A percentile compares a stretch with the other conserved stretches of the same genome.
phyloP scores from a whole-genome alignment of 2,329 filamentous ascomycete species.

The Ascochyta viciae-villosae region DNA sequence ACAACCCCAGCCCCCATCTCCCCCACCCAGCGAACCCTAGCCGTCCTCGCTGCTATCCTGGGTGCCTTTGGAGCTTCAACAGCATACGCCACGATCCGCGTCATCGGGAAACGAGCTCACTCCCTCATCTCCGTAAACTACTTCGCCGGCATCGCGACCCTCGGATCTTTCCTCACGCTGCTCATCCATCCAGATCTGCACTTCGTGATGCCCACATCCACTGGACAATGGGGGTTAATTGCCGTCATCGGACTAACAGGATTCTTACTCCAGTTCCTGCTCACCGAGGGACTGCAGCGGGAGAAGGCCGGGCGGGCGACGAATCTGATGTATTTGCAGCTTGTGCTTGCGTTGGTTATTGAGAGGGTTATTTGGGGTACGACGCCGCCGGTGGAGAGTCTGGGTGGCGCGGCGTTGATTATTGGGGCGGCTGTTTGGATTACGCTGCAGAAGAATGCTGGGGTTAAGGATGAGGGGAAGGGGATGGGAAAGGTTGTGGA shows the following conservation, averaged over 20 bases:
- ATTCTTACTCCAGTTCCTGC: conserved; percentile 79
- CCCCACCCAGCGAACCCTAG: conserved; percentile 69
- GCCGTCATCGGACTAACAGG: conserved; percentile 72
- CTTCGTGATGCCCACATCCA: conserved; percentile 61
- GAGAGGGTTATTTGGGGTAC: conserved; percentile 64
- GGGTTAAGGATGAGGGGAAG: conserved; percentile 4
- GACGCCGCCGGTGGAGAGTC: conserved; percentile 35
- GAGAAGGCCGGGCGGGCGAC: conserved; percentile 68
- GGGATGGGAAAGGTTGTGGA: conserved; percentile 19
- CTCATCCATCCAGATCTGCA: conserved; percentile 60
- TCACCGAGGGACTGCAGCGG: conserved; percentile 75
- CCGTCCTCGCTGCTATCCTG: conserved; percentile 72
- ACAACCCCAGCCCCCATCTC: conserved; percentile 47
- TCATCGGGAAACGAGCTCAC: conserved; percentile 79
- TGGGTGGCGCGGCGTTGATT: conserved; percentile 33
- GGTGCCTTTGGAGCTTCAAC: conserved; percentile 76
- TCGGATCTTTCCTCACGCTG: conserved; percentile 69
- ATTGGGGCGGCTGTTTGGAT: conserved; percentile 38
- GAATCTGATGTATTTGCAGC: conserved; percentile 70
- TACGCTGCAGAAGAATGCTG: conserved; percentile 30
- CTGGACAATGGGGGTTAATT: conserved; percentile 71
- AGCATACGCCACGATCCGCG: conserved; percentile 76
- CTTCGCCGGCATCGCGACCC: conserved; percentile 71
- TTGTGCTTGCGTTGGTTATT: conserved; percentile 69
- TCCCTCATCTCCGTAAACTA: conserved; percentile 83